These are phyloP conservation scores for Chalara sp. DNA, from an alignment of 2,329 filamentous ascomycete genomes.

Conservation along the genomic window DNA sequence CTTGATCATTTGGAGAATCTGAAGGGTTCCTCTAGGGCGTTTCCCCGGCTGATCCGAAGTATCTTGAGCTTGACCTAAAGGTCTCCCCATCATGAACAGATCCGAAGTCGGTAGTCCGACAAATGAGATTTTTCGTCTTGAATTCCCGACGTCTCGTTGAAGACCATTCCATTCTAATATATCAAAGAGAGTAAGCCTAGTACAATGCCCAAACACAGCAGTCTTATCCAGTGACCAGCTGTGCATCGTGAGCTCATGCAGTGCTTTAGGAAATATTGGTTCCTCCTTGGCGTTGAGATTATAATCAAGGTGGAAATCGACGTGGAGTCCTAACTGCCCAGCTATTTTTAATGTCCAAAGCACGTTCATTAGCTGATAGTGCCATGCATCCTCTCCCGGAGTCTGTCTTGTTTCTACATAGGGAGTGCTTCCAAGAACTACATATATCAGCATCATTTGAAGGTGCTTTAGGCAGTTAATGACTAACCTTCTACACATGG, in stretches of 20 bases:
- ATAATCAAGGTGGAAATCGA: constrained; percentile 71
- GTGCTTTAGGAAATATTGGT: constrained; percentile 46
- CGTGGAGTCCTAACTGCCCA: constrained; percentile 41
- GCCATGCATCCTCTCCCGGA: constrained; percentile 18
- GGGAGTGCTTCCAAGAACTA: constrained; percentile 58
- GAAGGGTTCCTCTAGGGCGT: constrained; percentile 51
- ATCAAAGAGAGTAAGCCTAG: constrained; percentile 52
- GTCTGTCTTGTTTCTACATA: constrained; percentile 54
- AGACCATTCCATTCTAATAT: constrained; percentile 43
- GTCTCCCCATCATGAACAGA: constrained; percentile 62
- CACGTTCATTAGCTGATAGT: constrained; percentile 47
- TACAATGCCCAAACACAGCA: constrained; percentile 62
- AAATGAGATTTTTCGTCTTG: constrained; percentile 53
- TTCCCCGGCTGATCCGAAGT: constrained; percentile 22
- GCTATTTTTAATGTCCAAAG: constrained; percentile 54
- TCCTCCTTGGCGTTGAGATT: constrained; percentile 45
- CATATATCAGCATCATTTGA: neutral
- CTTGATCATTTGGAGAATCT: constrained; percentile 53
- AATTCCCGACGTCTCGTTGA: constrained; percentile 36
- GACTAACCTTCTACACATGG: constrained; percentile 36
- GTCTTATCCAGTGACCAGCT: constrained; percentile 44
- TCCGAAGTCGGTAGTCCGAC: constrained; percentile 66
- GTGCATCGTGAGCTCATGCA: constrained; percentile 41
- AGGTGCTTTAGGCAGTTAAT: too few species aligned
- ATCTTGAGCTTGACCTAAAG: constrained; percentile 3